Percentiles rank a stretch among this genome's conserved stretches.
phyloP scores from a whole-genome alignment of 1,284 basidiomycete genomes.

The Malassezia globosa region DNA sequence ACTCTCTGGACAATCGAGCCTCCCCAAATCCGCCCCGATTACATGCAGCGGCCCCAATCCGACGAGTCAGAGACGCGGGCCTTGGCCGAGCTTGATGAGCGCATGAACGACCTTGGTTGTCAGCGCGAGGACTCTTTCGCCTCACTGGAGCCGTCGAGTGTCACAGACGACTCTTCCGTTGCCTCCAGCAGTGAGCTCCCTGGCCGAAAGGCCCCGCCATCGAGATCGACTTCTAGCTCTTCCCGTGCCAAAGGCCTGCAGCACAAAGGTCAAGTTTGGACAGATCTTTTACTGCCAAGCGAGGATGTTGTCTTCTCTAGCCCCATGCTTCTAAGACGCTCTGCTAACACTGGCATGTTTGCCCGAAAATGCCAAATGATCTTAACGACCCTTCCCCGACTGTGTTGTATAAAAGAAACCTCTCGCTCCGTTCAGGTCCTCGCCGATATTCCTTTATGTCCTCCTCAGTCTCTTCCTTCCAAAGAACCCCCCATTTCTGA shows the following conservation, averaged over 20 bases:
- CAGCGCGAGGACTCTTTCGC: neutral
- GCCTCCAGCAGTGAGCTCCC: neutral
- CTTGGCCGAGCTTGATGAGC: neutral
- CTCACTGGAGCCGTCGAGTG: constrained; percentile 1
- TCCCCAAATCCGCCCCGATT: constrained; percentile 7
- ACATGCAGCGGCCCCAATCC: constrained; percentile 3
- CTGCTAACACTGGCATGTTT: constrained; percentile 39
- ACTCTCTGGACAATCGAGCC: constrained; percentile 24
- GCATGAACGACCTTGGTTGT: neutral
- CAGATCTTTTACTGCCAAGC: constrained; percentile 26
- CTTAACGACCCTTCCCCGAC: constrained; percentile 52
- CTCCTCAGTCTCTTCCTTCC: too few species aligned
- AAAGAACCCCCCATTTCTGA: constrained; percentile 26
- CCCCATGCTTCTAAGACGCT: constrained; percentile 34
- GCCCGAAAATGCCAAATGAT: constrained; percentile 50
- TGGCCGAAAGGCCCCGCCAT: neutral
- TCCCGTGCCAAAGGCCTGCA: neutral
- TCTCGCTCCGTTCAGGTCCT: constrained; percentile 48
- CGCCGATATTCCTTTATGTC: constrained; percentile 11
- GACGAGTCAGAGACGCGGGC: neutral
- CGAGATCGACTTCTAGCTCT: neutral
- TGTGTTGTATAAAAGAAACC: constrained; percentile 52
- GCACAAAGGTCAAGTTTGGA: neutral
- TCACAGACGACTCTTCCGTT: neutral
- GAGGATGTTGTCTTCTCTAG: constrained; percentile 34